Percentiles rank a stretch among this genome's conserved stretches.
Conservation (phyloP, 2,329 filamentous ascomycete genomes). For the Stagonosporopsis rhizophila region DNA sequence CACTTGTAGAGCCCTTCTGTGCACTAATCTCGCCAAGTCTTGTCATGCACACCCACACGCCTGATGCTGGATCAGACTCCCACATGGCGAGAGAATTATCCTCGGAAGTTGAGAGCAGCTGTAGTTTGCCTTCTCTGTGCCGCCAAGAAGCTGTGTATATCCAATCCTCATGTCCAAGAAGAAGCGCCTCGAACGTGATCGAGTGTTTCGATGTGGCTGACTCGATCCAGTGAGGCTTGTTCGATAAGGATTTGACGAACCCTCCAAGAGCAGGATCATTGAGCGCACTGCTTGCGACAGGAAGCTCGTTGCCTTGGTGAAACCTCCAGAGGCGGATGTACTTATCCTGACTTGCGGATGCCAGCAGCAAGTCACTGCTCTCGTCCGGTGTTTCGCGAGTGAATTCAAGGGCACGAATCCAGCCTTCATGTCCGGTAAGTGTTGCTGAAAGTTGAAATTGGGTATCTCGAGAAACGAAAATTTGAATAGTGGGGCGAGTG, state of each 20-base stretch:
- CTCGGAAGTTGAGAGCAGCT: slow-evolving; percentile 87
- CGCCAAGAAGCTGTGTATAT: slow-evolving; percentile 89
- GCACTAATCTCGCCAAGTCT: slow-evolving; percentile 91
- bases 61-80: slow-evolving; percentile 82
- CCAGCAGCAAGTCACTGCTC: slow-evolving; percentile 76
- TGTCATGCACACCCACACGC: slow-evolving; percentile 88
- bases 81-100: slow-evolving; percentile 95
- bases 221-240: slow-evolving; percentile 83
- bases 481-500: slow-evolving; percentile 80
- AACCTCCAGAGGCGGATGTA: slow-evolving; percentile 95
- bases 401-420: slow-evolving; percentile 88
- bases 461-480: slow-evolving; percentile 68
- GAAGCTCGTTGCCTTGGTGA: slow-evolving; percentile 71
- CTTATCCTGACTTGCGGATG: slow-evolving; percentile 96
- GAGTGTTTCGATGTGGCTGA: slow-evolving; percentile 69
- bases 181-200: slow-evolving; percentile 89
- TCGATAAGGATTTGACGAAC: slow-evolving; percentile 78
- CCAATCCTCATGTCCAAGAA: slow-evolving; percentile 98
- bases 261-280: slow-evolving; percentile 65
- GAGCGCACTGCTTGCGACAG: slow-evolving; percentile 62
- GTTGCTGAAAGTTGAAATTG: slow-evolving; percentile 77
- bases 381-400: slow-evolving; percentile 64
- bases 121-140: slow-evolving; percentile 62
- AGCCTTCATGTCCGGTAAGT: slow-evolving; percentile 89
- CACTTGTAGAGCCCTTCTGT: slow-evolving; percentile 94